These are phyloP conservation scores for Glycyrrhiza uralensis DNA, from an alignment of 306 rosid species.

Conservation along the genomic window DNA sequence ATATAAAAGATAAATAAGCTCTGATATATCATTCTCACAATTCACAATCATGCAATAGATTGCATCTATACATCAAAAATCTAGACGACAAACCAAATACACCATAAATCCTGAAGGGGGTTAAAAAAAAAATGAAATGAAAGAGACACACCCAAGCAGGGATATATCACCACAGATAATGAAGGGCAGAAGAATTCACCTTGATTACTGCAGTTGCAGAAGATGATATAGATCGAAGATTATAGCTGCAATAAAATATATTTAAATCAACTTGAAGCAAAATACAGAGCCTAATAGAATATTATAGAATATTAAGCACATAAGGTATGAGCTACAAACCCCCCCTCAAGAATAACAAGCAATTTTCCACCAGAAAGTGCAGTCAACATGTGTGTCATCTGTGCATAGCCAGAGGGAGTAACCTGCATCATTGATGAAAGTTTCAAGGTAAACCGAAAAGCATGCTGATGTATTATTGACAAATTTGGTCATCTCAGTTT, in stretches of 20 bases:
- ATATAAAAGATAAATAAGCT: not conserved
- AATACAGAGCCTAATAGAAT: conserved; percentile 13
- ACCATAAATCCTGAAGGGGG: not conserved
- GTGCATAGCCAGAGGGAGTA: conserved; percentile 91
- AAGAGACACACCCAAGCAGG: conserved; percentile 6
- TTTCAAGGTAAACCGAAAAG: conserved; percentile 15
- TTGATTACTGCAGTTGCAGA: conserved; percentile 88
- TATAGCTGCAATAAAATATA: conserved; percentile 65
- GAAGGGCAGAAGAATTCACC: conserved; percentile 47
- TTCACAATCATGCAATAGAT: not conserved
- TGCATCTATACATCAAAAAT: not conserved
- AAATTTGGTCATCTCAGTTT: not conserved
- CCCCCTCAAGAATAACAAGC: conserved; percentile 97
- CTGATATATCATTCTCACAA: not conserved
- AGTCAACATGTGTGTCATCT: conserved; percentile 81
- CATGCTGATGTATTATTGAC: not conserved
- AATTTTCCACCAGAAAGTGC: conserved; percentile 80
- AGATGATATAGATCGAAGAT: conserved; percentile 93
- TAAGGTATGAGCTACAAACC: conserved; percentile 64
- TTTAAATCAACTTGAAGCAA: conserved; percentile 22
- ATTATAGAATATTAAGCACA: conserved; percentile 17
- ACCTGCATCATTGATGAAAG: conserved; percentile 52
- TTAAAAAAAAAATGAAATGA: not conserved
- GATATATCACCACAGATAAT: not conserved
- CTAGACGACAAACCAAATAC: conserved; percentile 5